Evolutionary conservation across 768 basidiomycete genomes (phyloP).

Genomic region (Tephrocybe rancida): DNA sequence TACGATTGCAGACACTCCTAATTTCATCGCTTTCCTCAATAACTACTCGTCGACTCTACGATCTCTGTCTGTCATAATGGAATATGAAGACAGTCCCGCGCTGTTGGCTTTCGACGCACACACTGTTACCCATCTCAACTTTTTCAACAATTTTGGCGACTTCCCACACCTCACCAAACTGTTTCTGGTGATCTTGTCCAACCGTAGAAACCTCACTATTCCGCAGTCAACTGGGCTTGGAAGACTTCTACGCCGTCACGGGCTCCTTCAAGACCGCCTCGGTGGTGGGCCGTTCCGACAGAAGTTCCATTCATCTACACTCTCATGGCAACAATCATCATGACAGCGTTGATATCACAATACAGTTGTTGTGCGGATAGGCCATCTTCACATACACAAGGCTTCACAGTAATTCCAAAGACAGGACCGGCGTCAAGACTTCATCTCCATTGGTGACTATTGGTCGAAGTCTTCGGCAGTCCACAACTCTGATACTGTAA

Average conservation of each 20-base stretch:
- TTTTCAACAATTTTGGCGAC: neutral
- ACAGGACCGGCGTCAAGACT: too few relatives aligned
- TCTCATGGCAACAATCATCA: too few relatives aligned
- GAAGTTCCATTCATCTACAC: too few relatives aligned
- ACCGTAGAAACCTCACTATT: neutral
- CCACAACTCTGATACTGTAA: too few relatives aligned
- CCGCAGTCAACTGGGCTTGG: neutral
- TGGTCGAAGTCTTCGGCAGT: too few relatives aligned
- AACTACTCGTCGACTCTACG: neutral
- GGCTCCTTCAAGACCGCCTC: too few relatives aligned
- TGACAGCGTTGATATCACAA: too few relatives aligned
- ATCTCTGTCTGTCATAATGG: neutral
- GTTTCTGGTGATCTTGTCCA: neutral
- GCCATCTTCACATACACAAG: too few relatives aligned
- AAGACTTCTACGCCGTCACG: neutral
- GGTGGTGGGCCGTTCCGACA: too few relatives aligned
- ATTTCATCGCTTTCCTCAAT: neutral
- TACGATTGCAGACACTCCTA: neutral
- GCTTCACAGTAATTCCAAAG: too few relatives aligned
- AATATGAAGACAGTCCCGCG: neutral
- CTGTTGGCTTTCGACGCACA: neutral
- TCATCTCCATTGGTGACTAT: too few relatives aligned
- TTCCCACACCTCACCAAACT: neutral
- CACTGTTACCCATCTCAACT: neutral
- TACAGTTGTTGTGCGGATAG: too few relatives aligned